Evolutionary conservation across 2,329 filamentous ascomycete species (phyloP), one percentile per base, ranked within the genome.

Genomic region (Aspergillus pseudonomiae): DNA sequence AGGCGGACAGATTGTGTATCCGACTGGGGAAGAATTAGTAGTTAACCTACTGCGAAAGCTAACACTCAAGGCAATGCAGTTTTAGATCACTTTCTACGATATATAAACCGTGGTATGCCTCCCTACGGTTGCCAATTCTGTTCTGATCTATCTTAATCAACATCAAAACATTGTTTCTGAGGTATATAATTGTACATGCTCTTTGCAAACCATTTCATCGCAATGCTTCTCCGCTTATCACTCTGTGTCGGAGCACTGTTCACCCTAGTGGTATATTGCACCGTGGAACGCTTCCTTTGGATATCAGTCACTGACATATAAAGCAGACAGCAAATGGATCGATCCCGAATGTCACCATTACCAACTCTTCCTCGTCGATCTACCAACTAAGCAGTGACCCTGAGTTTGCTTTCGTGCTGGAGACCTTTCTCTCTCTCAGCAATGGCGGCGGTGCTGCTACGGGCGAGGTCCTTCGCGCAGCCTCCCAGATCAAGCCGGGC

Each of bases 381-480:
- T 6, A 50, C 16, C 46, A 50, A 28, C 0, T 50, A 12, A 50
- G 46, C 21, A 50, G 46, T 19, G 46, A 50, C 46, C 3, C 46
- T 28, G 46, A 50, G 24, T 50, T 50, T 50, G 12, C 46, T 24
- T 50, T 50, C 7, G 46, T 24, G 11, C 24, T 50, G 5, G 46
- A 50, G 24, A 50, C 46, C 6, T 50, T 50, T 50, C 46, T 50
- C 24, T 50, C 46, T 50, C 19, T 50, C 24, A 26, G 24, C 46
- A 50, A 50, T 50, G 46, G 46, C 6, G 46, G 46, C 14, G 46
- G 46, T 50, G 46, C 46, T 14, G 21, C 46, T 19, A 50, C 46
- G 11, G 46, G 46, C 9, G 46, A 50, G 24, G 11, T 50, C 46
- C 46, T 50, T 50, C 46, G 46, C 46, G 46, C 46, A 50, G 46